Evolutionary conservation across 257 asterid species (phyloP).

Genomic region (Nicotiana tabacum): DNA sequence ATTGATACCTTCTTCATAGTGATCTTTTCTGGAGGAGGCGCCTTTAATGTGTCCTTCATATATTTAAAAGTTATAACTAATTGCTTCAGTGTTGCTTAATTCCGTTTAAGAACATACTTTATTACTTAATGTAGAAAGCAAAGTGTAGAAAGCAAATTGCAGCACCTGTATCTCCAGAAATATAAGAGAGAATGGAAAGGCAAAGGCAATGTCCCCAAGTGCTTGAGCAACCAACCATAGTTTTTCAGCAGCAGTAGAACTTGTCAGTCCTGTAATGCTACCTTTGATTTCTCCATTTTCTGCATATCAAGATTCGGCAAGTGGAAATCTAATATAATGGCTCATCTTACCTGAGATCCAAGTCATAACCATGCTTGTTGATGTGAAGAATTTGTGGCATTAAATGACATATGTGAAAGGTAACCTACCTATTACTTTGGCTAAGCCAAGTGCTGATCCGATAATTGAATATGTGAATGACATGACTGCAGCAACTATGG

Average conservation of each 20-base stretch:
- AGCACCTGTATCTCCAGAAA: slow-evolving; percentile 66
- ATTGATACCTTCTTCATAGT: slow-evolving; percentile 73
- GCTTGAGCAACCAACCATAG: slow-evolving; percentile 62
- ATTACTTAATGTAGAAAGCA: neutral
- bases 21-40: slow-evolving; percentile 56
- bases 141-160: neutral
- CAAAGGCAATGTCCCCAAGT: slow-evolving; percentile 74
- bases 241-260: slow-evolving; percentile 37
- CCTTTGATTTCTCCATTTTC: slow-evolving; percentile 63
- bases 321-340: neutral
- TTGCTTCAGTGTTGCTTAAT: neutral
- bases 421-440: slow-evolving; percentile 50
- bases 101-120: neutral
- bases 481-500: slow-evolving; percentile 67
- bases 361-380: neutral
- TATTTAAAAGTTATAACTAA: neutral
- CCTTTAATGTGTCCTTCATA: slow-evolving; percentile 62
- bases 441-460: slow-evolving; percentile 70
- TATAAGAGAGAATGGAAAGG: slow-evolving; percentile 56
- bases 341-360: neutral
- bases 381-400: neutral
- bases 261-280: slow-evolving; percentile 45
- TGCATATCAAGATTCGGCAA: slow-evolving; percentile 14
- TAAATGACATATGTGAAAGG: neutral
- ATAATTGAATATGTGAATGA: slow-evolving; percentile 63